Conservation (phyloP, 148 eudicot species). For the Arbutus unedo region DNA sequence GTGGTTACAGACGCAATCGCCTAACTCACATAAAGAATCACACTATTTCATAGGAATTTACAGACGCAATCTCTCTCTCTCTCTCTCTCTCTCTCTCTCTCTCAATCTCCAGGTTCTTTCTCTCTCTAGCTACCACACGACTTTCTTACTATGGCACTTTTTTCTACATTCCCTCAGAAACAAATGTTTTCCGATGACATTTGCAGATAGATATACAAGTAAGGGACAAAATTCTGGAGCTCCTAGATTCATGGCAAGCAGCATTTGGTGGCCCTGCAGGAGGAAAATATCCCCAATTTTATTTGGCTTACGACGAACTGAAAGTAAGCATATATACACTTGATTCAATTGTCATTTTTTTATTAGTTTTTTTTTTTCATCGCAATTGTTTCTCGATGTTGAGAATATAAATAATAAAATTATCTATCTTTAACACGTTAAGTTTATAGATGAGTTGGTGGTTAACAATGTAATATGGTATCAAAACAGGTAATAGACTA, state of each 20-base stretch:
- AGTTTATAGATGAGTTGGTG: no score
- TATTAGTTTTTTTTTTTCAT: not conserved
- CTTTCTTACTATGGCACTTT: not conserved
- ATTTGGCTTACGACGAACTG: slow-evolving; percentile 85
- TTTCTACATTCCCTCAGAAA: not conserved
- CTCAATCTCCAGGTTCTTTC: not conserved
- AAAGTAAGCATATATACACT: slow-evolving; percentile 41
- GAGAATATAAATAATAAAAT: no score
- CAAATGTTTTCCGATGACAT: slow-evolving; percentile 4
- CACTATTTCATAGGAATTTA: no score
- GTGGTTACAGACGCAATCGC: no score
- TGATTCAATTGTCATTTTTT: not conserved
- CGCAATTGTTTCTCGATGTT: not conserved
- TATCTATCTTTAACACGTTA: no score
- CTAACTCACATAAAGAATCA: no score
- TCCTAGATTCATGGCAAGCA: slow-evolving; percentile 89
- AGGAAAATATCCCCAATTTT: slow-evolving; percentile 80
- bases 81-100: not conserved
- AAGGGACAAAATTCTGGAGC: slow-evolving; percentile 64
- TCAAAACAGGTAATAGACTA: no score
- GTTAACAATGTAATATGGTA: no score
- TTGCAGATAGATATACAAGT: slow-evolving; percentile 77
- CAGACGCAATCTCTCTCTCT: not conserved
- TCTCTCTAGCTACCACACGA: not conserved
- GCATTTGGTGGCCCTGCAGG: slow-evolving; percentile 85